Base-by-base conservation (phyloP, 1,139 yeast genomes). In the Zygoascus hellenicus region DNA sequence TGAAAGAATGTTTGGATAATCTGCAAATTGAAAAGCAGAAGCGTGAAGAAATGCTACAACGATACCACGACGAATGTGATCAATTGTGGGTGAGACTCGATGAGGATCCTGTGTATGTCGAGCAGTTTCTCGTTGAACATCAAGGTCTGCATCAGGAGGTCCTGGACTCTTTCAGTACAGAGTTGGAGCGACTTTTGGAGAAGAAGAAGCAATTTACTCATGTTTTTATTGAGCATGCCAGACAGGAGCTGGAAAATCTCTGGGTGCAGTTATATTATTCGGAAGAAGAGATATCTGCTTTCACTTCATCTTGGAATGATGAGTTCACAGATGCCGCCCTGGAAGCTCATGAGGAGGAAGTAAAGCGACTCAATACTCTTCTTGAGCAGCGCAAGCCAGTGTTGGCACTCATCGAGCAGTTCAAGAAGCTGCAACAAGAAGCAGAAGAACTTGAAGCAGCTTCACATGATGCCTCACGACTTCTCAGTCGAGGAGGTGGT, bases 391-490 rank as follows among this genome's bases (percentile, higher is more conserved):
- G 81, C 49, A 72, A 72, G 49, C 81, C 82, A 0, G 71, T 87
- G 9, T 64, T 88, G 38, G 66, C 70, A 7, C 63, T 76, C 11
- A 77, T 83, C 38, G 71, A 75, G 3, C 77, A 76, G 47, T 75
- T 85, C 53, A 69, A 74, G 42, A 75, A 72, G 6, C 64, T 90
- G 14, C 65, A 80, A 33, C 66, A 70, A 16, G 95, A 88, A 57
- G 83, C 83, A 54, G 60, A 65, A 3, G 78, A 78, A 45, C 71
- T 92, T 36, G 80, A 74, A 41, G 83, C 80, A 54, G 80, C 94
- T 4, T 77, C 86, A 1, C 83, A 80, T 57, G 95, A 92, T 61
- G 81, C 96, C 0, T 81, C 94, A 0, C 73, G 97, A 52, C 70
- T 90, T 38, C 68, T 85, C 45, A 77, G 85, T 52, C 78, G 86